These are phyloP conservation scores for Cytospora paraplurivora DNA, from an alignment of 2,329 filamentous ascomycete species.

Conservation along the genomic window DNA sequence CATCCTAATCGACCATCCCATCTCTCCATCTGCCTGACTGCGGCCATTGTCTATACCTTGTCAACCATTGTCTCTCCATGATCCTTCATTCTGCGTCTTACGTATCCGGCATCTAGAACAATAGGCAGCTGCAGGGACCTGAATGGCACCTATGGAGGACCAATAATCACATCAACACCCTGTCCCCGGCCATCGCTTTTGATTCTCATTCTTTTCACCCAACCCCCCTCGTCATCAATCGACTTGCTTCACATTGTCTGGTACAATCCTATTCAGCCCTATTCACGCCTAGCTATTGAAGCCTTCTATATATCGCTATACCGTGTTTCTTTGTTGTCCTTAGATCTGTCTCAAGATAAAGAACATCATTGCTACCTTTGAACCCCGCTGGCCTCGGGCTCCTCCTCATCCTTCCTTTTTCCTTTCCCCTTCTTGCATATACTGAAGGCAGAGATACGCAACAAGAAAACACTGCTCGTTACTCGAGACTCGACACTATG, in stretches of 20 bases:
- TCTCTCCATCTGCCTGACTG: too few species aligned
- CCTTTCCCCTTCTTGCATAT: neutral
- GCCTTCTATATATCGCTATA: neutral
- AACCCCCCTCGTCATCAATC: neutral
- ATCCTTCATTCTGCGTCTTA: neutral
- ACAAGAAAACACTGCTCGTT: constrained; percentile 4
- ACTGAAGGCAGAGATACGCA: constrained; percentile 13
- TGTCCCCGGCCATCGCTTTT: neutral
- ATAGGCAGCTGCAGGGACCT: constrained; percentile 1
- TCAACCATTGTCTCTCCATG: too few species aligned
- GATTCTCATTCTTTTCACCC: neutral
- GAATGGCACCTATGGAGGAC: neutral
- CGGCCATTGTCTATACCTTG: too few species aligned
- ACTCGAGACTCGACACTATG: constrained; percentile 19
- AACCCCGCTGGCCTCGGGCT: constrained; percentile 14
- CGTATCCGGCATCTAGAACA: neutral
- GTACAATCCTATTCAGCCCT: constrained; percentile 1
- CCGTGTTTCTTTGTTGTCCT: constrained; percentile 14
- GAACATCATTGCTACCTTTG: constrained; percentile 2
- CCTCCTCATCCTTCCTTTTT: neutral
- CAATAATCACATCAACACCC: neutral
- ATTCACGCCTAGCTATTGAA: neutral
- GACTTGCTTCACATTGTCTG: constrained; percentile 2
- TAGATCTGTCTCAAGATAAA: neutral
- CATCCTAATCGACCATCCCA: neutral